A percentile compares a stretch with the other conserved stretches of the same genome.
Evolutionary conservation across 2,329 filamentous ascomycete genomes (phyloP).

Genomic region (Polytolypa hystricis): DNA sequence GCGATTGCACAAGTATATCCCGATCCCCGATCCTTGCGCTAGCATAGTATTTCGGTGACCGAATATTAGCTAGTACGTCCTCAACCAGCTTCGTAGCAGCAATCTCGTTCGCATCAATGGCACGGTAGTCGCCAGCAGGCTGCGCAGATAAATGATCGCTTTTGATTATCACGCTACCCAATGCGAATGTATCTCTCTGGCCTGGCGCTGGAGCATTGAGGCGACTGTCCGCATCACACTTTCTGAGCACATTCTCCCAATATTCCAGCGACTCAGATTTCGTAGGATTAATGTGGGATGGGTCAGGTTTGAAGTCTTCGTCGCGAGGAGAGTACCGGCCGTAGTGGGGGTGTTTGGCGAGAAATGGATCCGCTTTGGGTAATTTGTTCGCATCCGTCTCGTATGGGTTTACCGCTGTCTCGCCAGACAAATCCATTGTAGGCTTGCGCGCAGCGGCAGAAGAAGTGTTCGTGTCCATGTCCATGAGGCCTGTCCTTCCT

Average conservation of each 20-base stretch:
- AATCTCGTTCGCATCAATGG: conserved; percentile 28
- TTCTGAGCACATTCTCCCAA: conserved; percentile 25
- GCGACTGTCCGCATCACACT: conserved; percentile 18
- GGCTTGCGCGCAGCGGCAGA: too few relatives aligned
- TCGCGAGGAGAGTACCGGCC: conserved; percentile 24
- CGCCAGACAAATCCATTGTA: not conserved
- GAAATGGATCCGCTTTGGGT: conserved; percentile 24
- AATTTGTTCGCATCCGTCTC: conserved; percentile 24
- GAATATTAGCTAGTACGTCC: conserved; percentile 22
- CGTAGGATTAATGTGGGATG: conserved; percentile 23
- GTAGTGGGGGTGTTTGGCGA: conserved; percentile 22
- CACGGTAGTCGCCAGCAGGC: conserved; percentile 20
- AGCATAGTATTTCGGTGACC: conserved; percentile 26
- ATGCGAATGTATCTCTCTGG: conserved; percentile 23
- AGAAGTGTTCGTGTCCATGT: conserved; percentile 2
- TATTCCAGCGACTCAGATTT: conserved; percentile 22
- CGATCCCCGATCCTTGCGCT: conserved; percentile 26
- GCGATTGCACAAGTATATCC: conserved; percentile 30
- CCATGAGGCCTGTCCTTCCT: conserved; percentile 17
- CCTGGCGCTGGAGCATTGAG: conserved; percentile 22
- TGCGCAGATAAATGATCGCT: conserved; percentile 20
- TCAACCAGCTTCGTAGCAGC: conserved; percentile 25
- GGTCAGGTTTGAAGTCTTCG: conserved; percentile 26
- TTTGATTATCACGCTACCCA: conserved; percentile 27
- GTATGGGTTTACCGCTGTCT: conserved; percentile 20